These are phyloP conservation scores for Lactarius akahatsu DNA, from an alignment of 768 basidiomycete species.

Conservation along the genomic window DNA sequence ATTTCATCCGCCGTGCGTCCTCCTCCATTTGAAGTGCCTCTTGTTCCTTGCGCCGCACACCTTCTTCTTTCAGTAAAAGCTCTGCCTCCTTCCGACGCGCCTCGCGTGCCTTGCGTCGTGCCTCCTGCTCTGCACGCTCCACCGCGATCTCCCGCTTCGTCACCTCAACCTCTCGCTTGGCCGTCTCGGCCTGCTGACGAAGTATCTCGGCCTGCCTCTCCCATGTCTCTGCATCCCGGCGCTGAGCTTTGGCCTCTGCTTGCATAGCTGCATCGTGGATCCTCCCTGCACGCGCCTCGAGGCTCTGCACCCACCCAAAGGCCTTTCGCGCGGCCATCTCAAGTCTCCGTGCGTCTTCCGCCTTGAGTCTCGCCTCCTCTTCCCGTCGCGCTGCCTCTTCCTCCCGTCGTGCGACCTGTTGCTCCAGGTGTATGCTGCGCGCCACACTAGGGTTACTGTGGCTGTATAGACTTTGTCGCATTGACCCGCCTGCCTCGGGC, in stretches of 20 bases:
- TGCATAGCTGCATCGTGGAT: slow-evolving; percentile 19
- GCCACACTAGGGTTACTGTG: slow-evolving; percentile 18
- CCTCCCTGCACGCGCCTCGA: slow-evolving; percentile 16
- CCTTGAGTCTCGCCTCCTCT: slow-evolving; percentile 14
- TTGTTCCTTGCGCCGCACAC: slow-evolving; percentile 8
- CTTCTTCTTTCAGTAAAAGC: slow-evolving; percentile 10
- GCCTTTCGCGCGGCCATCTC: slow-evolving; percentile 22
- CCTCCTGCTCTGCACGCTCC: slow-evolving; percentile 15
- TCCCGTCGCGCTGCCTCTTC: slow-evolving; percentile 16
- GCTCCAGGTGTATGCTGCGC: slow-evolving; percentile 14
- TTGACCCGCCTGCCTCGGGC: slow-evolving; percentile 12
- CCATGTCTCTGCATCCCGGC: slow-evolving; percentile 17
- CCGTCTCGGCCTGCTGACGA: slow-evolving; percentile 12
- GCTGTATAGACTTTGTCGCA: slow-evolving; percentile 13
- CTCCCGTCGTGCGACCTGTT: slow-evolving; percentile 21
- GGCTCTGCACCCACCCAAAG: slow-evolving; percentile 17
- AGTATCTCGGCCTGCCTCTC: slow-evolving; percentile 20
- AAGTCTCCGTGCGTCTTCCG: slow-evolving; percentile 11
- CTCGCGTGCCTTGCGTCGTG: slow-evolving; percentile 9
- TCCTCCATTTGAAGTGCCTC: slow-evolving; percentile 17
- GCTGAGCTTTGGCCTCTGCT: slow-evolving; percentile 9
- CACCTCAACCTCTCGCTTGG: slow-evolving; percentile 15
- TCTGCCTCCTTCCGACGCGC: slow-evolving; percentile 21
- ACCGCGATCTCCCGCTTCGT: slow-evolving; percentile 13
- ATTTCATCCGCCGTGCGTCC: slow-evolving; percentile 8